These are phyloP conservation scores for Beauveria varroae DNA, from an alignment of 2,329 filamentous ascomycete genomes.

Conservation along the genomic window DNA sequence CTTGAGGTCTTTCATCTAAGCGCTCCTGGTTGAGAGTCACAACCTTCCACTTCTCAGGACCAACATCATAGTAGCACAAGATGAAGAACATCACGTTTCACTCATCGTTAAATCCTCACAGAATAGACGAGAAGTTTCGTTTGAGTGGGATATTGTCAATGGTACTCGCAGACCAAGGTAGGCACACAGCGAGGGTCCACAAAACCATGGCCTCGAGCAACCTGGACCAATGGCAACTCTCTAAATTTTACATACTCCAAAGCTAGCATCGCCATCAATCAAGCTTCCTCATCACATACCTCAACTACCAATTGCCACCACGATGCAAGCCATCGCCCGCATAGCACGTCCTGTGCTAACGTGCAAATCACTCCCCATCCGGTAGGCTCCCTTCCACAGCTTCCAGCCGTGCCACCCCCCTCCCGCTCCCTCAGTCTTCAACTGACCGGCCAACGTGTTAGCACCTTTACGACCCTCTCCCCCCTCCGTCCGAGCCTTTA, in stretches of 20 bases:
- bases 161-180: too few relatives aligned
- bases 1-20: too few relatives aligned
- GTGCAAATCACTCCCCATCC: neutral
- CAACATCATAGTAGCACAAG: too few relatives aligned
- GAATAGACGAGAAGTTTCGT: too few relatives aligned
- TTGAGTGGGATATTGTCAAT: too few relatives aligned
- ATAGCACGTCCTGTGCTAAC: slow-evolving; percentile 6
- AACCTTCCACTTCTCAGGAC: too few relatives aligned
- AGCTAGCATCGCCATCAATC: neutral
- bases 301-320: neutral
- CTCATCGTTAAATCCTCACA: too few relatives aligned
- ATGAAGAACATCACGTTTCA: too few relatives aligned
- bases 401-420: neutral
- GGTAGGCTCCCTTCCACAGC: neutral
- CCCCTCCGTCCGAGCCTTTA: slow-evolving; percentile 40
- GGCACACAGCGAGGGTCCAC: neutral
- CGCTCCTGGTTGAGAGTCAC: too few relatives aligned
- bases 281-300: neutral
- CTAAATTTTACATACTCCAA: slow-evolving; percentile 2
- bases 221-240: neutral
- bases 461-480: slow-evolving; percentile 42
- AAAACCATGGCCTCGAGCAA: neutral
- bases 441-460: slow-evolving; percentile 16
- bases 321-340: slow-evolving; percentile 9
- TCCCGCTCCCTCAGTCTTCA: neutral